These are phyloP conservation scores for Passiflora organensis DNA, from an alignment of 345 rosid species.

Conservation along the genomic window DNA sequence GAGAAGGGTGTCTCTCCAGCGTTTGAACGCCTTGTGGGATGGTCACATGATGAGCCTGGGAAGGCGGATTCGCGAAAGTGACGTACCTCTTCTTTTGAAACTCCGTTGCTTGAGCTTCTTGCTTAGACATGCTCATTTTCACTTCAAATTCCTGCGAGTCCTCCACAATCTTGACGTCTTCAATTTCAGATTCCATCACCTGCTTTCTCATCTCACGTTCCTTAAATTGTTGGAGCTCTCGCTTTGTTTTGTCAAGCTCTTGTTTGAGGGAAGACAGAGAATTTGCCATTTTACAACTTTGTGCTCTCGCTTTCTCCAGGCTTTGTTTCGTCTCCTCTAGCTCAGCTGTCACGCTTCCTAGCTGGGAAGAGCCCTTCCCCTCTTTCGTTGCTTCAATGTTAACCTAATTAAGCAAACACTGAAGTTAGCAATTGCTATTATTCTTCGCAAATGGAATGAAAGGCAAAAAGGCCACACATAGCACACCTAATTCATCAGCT, in stretches of 20 bases:
- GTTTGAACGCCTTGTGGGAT: slow-evolving; percentile 30
- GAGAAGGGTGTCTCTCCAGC: slow-evolving; percentile 66
- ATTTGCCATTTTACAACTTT: slow-evolving; percentile 50
- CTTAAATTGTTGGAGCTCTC: slow-evolving; percentile 53
- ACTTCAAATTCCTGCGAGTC: slow-evolving; percentile 36
- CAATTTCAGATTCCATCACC: slow-evolving; percentile 31
- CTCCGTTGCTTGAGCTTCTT: slow-evolving; percentile 16
- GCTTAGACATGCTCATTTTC: slow-evolving; percentile 6
- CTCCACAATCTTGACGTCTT: slow-evolving; percentile 38
- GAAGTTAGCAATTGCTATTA: background rate
- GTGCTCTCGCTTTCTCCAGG: slow-evolving; percentile 65
- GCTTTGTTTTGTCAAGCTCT: slow-evolving; percentile 74
- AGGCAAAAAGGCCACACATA: too few species aligned
- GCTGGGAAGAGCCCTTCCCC: slow-evolving; percentile 21
- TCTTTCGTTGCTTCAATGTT: slow-evolving; percentile 25
- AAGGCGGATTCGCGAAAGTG: slow-evolving; percentile 50
- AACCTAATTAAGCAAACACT: slow-evolving; percentile 24
- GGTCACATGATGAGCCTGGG: slow-evolving; percentile 27
- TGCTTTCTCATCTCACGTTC: slow-evolving; percentile 24
- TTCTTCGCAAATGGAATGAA: too few species aligned
- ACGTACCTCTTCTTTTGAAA: slow-evolving; percentile 61
- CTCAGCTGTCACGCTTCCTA: slow-evolving; percentile 42
- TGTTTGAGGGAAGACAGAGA: slow-evolving; percentile 50
- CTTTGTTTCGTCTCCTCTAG: slow-evolving; percentile 69
- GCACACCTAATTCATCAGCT: background rate